These are phyloP conservation scores for Dryas octopetala DNA, from an alignment of 306 rosid genomes.

Conservation along the genomic window DNA sequence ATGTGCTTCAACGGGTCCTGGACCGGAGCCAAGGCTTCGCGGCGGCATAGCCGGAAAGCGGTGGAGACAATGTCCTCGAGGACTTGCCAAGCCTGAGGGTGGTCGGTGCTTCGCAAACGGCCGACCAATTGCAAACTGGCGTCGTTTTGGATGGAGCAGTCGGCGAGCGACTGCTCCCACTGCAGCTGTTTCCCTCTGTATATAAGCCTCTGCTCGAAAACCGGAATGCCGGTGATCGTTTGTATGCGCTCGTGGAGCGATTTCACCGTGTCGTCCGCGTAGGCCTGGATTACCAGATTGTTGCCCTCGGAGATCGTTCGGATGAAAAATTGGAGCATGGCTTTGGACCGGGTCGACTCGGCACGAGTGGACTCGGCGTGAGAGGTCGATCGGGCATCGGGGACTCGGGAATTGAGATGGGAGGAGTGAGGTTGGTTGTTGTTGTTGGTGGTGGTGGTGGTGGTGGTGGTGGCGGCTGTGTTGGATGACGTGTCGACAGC, in stretches of 20 bases:
- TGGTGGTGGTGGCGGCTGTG: neutral
- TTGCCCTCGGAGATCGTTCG: conserved; percentile 49
- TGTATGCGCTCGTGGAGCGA: conserved; percentile 47
- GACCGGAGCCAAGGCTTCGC: conserved; percentile 26
- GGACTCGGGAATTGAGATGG: conserved; percentile 33
- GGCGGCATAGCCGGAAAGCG: conserved; percentile 46
- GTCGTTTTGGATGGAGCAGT: conserved; percentile 65
- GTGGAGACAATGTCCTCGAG: conserved; percentile 43
- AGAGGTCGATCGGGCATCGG: conserved; percentile 31
- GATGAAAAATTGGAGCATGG: conserved; percentile 59
- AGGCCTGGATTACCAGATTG: conserved; percentile 56
- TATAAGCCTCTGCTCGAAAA: conserved; percentile 51
- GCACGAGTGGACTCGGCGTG: conserved; percentile 14
- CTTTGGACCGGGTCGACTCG: conserved; percentile 25
- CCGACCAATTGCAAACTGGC: conserved; percentile 60
- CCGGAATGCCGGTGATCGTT: conserved; percentile 44
- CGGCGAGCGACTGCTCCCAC: conserved; percentile 47
- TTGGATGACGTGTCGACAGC: conserved; percentile 42
- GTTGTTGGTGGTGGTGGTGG: neutral
- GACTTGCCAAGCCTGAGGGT: conserved; percentile 46
- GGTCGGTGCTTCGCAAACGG: conserved; percentile 51
- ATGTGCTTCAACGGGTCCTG: conserved; percentile 33
- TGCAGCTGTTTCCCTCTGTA: conserved; percentile 65
- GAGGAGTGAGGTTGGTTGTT: conserved; percentile 10
- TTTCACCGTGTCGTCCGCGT: conserved; percentile 46